Evolutionary conservation across 1,284 basidiomycete species (phyloP).

Genomic region (Sporisorium iseilematis-ciliati): DNA sequence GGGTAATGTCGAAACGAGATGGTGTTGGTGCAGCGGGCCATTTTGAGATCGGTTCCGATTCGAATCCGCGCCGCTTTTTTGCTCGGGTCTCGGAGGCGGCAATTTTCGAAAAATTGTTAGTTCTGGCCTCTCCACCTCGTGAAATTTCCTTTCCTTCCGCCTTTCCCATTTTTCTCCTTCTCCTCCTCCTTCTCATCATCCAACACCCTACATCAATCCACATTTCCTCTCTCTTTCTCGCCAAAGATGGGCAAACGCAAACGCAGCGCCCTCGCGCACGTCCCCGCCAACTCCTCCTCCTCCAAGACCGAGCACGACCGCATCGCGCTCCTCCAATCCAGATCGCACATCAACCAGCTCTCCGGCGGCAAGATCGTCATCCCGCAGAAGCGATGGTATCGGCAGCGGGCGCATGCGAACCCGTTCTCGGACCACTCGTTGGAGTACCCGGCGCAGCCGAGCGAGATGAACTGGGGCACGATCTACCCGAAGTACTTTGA

Average conservation of each 20-base stretch:
- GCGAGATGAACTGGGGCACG: slow-evolving; percentile 82
- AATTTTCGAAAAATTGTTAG: neutral
- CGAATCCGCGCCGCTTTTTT: neutral
- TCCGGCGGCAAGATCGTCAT: slow-evolving; percentile 57
- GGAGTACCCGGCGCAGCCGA: slow-evolving; percentile 86
- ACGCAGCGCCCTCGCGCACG: slow-evolving; percentile 33
- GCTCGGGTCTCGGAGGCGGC: slow-evolving; percentile 1
- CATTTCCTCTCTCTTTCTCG: no score
- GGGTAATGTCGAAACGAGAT: neutral
- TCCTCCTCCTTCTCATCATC: neutral
- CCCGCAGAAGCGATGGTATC: slow-evolving; percentile 89
- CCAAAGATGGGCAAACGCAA: slow-evolving; percentile 42
- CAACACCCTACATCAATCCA: neutral
- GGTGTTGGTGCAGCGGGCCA: neutral
- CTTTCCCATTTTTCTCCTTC: no score
- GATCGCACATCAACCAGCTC: slow-evolving; percentile 55
- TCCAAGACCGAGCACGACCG: slow-evolving; percentile 43
- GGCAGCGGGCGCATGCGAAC: slow-evolving; percentile 97
- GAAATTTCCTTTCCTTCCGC: slow-evolving; percentile 8
- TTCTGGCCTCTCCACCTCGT: slow-evolving; percentile 1
- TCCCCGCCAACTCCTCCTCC: slow-evolving; percentile 19
- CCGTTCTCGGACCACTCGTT: slow-evolving; percentile 96
- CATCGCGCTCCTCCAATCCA: slow-evolving; percentile 43
- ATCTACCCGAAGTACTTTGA: slow-evolving; percentile 83
- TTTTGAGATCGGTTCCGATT: slow-evolving; percentile 15